Evolutionary conservation across 1,284 basidiomycete genomes (phyloP).

Genomic region (Malassezia cuniculi): DNA sequence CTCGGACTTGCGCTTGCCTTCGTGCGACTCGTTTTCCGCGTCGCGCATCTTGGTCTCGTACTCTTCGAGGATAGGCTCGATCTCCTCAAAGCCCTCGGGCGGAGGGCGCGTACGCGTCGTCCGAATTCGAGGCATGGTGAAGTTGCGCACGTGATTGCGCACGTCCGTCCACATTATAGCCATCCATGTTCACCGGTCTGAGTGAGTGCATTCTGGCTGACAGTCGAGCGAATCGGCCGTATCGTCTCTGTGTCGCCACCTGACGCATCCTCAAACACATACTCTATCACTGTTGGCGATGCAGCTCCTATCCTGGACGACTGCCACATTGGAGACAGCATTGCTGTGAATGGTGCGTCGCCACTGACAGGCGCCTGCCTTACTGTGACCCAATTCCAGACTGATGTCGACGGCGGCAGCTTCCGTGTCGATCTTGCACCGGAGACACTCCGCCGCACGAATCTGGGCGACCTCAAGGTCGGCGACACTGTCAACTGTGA

Average conservation of each 20-base stretch:
- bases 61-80: constrained; percentile 52
- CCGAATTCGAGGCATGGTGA: constrained; percentile 78
- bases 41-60: constrained; percentile 44
- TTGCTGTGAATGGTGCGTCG: constrained; percentile 60
- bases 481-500: constrained; percentile 86
- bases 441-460: constrained; percentile 81
- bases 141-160: background rate
- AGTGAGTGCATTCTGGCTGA: constrained; percentile 14
- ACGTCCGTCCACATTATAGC: background rate
- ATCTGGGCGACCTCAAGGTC: constrained; percentile 60
- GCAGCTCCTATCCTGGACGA: constrained; percentile 69
- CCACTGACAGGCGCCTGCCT: constrained; percentile 52
- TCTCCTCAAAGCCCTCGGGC: constrained; percentile 94
- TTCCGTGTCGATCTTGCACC: constrained; percentile 91
- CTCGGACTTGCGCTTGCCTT: constrained; percentile 93
- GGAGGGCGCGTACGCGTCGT: constrained; percentile 88
- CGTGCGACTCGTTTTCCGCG: constrained; percentile 81
- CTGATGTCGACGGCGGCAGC: constrained; percentile 45
- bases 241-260: constrained; percentile 52
- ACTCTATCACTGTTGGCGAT: constrained; percentile 67
- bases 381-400: constrained; percentile 69
- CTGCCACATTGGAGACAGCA: constrained; percentile 85
- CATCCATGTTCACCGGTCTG: constrained; percentile 33
- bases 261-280: constrained; percentile 55
- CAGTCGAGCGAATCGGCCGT: constrained; percentile 60